Evolutionary conservation across 1,139 yeast species (phyloP), one percentile per base, ranked within the genome.

Genomic region (Sugiyamaella pinicola): DNA sequence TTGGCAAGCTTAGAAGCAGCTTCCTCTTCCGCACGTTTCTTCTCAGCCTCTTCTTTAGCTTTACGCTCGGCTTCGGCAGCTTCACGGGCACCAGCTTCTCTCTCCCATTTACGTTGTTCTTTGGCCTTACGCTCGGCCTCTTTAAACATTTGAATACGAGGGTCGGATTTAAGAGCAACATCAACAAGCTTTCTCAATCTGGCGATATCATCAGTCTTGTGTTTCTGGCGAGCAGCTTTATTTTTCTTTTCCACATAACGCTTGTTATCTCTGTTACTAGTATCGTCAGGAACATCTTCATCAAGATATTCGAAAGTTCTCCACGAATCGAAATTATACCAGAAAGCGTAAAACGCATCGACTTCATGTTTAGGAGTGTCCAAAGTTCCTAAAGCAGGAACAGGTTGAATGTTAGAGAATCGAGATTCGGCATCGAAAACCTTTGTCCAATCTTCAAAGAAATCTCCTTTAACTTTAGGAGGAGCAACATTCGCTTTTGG

Each of bases 231-330:
- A 59, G 95, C 89, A 63, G 96, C 91, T 74, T 88, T 81, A 80
- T 93, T 93, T 81, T 95, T 93, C 80, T 93, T 89, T 78, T 93
- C 99, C 65, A 91, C 86, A 78, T 90, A 88, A 78, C 99, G 95
- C 80, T 93, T 93, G 82, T 93, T 96, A 73, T 93, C 99, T 81
- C 99, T 90, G 83, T 93, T 95, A 59, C 96, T 88, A 58, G 97
- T 87, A 76, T 93, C 99, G 78, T 93, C 99, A 62, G 99, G 99
- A 68, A 91, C 97, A 71, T 93, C 99, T 78, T 93, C 99, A 70
- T 93, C 99, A 72, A 91, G 83, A 77, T 91, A 93, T 77, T 93
- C 99, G 70, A 93, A 93, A 45, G 96, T 79, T 79, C 96, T 89
- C 99, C 99, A 93, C 29, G 99, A 93, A 72, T 93, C 98, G 65